These are phyloP conservation scores for Rhynchosporium graminicola DNA, from an alignment of 2,329 filamentous ascomycete genomes.

Conservation along the genomic window DNA sequence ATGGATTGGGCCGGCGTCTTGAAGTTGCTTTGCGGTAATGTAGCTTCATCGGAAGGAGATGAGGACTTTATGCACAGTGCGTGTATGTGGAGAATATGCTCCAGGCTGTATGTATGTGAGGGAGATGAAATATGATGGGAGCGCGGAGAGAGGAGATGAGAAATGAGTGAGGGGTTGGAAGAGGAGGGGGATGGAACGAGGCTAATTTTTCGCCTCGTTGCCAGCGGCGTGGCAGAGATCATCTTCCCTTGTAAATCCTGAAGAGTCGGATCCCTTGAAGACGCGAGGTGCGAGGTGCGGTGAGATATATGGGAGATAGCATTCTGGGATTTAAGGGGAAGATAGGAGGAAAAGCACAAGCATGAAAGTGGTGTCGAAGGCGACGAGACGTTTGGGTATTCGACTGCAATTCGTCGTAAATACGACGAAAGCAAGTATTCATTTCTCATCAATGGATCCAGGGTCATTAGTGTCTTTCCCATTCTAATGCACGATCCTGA, in stretches of 20 bases:
- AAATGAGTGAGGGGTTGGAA: background rate
- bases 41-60: background rate
- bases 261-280: too few species aligned
- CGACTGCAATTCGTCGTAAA: slow-evolving; percentile 2
- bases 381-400: background rate
- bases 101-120: background rate
- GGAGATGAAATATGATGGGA: background rate
- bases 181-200: too few species aligned
- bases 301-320: too few species aligned
- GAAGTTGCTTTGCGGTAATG: too few species aligned
- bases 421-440: slow-evolving; percentile 6
- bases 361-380: background rate
- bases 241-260: too few species aligned
- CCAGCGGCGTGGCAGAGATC: too few species aligned
- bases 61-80: background rate
- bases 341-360: too few species aligned
- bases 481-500: slow-evolving; percentile 4
- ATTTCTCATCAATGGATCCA: slow-evolving; percentile 8
- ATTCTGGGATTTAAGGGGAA: too few species aligned
- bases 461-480: slow-evolving; percentile 6
- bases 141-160: background rate
- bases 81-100: background rate
- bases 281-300: too few species aligned
- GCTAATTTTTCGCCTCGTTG: too few species aligned
- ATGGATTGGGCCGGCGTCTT: too few species aligned